These are phyloP conservation scores for Gentiana straminea DNA, from an alignment of 257 asterid genomes.

Conservation along the genomic window DNA sequence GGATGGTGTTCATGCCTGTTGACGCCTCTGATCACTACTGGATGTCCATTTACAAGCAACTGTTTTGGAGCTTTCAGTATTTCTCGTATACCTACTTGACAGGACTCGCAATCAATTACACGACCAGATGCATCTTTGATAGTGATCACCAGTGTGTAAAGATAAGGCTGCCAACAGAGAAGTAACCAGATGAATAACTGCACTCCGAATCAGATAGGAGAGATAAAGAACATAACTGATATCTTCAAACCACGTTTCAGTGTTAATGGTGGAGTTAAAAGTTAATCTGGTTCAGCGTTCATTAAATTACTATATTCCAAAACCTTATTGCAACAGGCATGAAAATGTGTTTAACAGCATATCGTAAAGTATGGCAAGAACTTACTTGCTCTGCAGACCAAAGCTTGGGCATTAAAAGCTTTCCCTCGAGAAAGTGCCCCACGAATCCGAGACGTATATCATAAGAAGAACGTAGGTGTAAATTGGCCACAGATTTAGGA, in stretches of 20 bases:
- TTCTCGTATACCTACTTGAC: constrained; percentile 83
- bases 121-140: constrained; percentile 79
- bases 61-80: constrained; percentile 80
- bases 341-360: constrained; percentile 3
- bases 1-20: constrained; percentile 99
- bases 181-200: constrained; percentile 6
- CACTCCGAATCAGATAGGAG: too few species aligned
- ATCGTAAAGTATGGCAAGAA: background rate
- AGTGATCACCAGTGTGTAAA: constrained; percentile 75
- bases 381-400: constrained; percentile 93
- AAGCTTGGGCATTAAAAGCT: constrained; percentile 62
- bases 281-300: too few species aligned
- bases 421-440: constrained; percentile 66
- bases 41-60: constrained; percentile 84
- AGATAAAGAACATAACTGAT: too few species aligned
- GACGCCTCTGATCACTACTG: constrained; percentile 91
- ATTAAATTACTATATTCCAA: too few species aligned
- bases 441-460: constrained; percentile 57
- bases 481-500: constrained; percentile 44
- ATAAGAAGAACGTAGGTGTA: constrained; percentile 38
- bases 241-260: too few species aligned
- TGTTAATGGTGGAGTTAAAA: too few species aligned
- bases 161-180: constrained; percentile 71
- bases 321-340: background rate
- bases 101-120: constrained; percentile 78